phyloP scores from a whole-genome alignment of 2,329 filamentous ascomycete genomes.

The Beauveria sp. region DNA sequence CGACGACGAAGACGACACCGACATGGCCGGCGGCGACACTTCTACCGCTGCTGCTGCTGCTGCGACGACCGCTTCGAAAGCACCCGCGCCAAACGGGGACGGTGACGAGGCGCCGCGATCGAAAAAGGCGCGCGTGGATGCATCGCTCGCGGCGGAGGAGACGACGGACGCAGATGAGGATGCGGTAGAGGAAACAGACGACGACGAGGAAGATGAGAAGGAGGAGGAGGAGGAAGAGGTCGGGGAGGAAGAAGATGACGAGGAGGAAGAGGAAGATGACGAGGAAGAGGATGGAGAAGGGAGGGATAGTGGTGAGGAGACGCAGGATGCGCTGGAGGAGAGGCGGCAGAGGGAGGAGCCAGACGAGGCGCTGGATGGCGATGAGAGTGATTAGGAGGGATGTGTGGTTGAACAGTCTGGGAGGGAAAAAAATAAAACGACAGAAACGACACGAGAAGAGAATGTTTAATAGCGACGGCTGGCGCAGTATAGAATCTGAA shows the following conservation, averaged over 20 bases:
- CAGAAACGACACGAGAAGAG: neutral
- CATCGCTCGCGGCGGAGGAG: conserved; percentile 28
- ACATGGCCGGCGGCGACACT: conserved; percentile 20
- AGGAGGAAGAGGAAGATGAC: conserved; percentile 38
- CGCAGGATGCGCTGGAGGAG: conserved; percentile 46
- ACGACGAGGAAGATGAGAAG: conserved; percentile 30
- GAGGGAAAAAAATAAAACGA: neutral
- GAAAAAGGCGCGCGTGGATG: conserved; percentile 42
- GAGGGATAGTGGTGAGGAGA: conserved; percentile 45
- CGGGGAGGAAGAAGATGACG: conserved; percentile 40
- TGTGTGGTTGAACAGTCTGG: no score
- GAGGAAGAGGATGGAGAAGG: conserved; percentile 40
- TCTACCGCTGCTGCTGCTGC: conserved; percentile 11
- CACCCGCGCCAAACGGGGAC: conserved; percentile 29
- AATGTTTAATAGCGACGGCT: no score
- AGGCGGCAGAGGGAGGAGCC: conserved; percentile 40
- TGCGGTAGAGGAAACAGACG: conserved; percentile 36
- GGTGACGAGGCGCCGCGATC: conserved; percentile 22
- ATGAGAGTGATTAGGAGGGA: conserved; percentile 46
- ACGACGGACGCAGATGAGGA: conserved; percentile 38
- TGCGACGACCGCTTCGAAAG: conserved; percentile 15
- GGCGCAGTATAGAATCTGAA: no score
- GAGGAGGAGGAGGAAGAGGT: conserved; percentile 40
- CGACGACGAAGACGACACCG: conserved; percentile 22
- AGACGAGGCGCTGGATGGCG: conserved; percentile 56